Evolutionary conservation across 176 grass and related monocot genomes (phyloP), one percentile per base, ranked within the genome.

Genomic region (Zoysia japonica): DNA sequence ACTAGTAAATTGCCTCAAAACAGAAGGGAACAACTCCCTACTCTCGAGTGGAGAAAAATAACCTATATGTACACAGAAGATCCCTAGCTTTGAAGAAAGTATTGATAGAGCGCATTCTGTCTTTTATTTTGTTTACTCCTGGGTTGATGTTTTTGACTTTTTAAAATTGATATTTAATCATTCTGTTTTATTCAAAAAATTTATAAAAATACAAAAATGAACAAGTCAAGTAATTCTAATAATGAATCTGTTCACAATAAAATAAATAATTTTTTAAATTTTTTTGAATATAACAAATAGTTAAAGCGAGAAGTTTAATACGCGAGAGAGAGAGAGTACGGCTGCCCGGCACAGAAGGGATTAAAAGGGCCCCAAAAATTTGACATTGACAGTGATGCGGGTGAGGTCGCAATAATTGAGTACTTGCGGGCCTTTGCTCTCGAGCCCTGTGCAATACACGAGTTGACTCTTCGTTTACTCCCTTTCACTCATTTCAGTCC

Each of bases 391-490:
- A 82, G 88, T 83, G 88, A 75, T 65, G 84, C 70, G 84, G 41
- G 84, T 38, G 84, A 87, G 88, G 80, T 56, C 88, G 84, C 88
- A 90, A 90, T 90, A 90, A 90, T 90, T 83, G 88, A 90, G 88
- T 80, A 86, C 65, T 86, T 74, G 86, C 43, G 67, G 87, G 65
- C 56, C 87, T 86, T 86, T 86, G 78, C 64, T 75, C 90, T 94
- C 92, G 92, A 94, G 92, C 92, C 92, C 92, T 87, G 89, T 94
- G 92, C 89, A 84, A 78, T 80, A 86, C 92, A 82, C 83, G 92
- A 94, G 89, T 94, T 94, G 92, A 94, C 89, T 91, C 89, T 76
- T 89, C 87, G 78, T 91, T 94, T 84, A 83, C 89, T 85, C 84
- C 65, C 88, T 91, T 87, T 91, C 88, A 90, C 69, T 89, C 85